Evolutionary conservation across 2,329 filamentous ascomycete species (phyloP).

Genomic region (Akanthomyces uredinophilus): DNA sequence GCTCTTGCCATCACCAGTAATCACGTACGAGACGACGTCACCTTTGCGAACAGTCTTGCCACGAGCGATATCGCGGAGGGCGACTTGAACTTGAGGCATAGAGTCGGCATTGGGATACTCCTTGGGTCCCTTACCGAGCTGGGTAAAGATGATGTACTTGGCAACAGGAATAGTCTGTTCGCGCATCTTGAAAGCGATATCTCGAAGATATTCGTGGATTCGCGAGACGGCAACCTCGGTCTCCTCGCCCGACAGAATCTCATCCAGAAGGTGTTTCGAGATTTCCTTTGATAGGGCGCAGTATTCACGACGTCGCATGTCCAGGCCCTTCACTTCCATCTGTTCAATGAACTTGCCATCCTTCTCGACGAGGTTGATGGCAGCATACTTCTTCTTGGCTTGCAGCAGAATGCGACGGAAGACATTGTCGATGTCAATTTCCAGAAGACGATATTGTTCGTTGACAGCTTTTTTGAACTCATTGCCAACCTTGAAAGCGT

Average conservation of each 20-base stretch:
- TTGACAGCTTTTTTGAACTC: conserved; percentile 97
- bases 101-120: conserved; percentile 92
- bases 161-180: conserved; percentile 66
- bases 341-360: conserved; percentile 90
- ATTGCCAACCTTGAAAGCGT: conserved; percentile 84
- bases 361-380: conserved; percentile 85
- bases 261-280: conserved; percentile 82
- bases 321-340: conserved; percentile 95
- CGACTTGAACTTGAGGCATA: conserved; percentile 97
- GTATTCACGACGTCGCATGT: conserved; percentile 97
- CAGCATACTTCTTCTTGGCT: conserved; percentile 99
- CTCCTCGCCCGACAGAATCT: conserved; percentile 91
- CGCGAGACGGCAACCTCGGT: conserved; percentile 80
- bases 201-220: conserved; percentile 88
- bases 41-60: conserved; percentile 88
- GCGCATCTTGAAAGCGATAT: conserved; percentile 82
- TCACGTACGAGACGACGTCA: conserved; percentile 94
- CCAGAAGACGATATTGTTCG: conserved; percentile 82
- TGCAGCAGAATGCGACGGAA: conserved; percentile 91
- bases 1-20: conserved; percentile 66
- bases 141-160: conserved; percentile 97
- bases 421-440: conserved; percentile 97
- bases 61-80: conserved; percentile 77
- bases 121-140: conserved; percentile 87
- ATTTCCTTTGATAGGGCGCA: conserved; percentile 94